phyloP scores from a whole-genome alignment of 768 basidiomycete species.

The Podaxis sp. region DNA sequence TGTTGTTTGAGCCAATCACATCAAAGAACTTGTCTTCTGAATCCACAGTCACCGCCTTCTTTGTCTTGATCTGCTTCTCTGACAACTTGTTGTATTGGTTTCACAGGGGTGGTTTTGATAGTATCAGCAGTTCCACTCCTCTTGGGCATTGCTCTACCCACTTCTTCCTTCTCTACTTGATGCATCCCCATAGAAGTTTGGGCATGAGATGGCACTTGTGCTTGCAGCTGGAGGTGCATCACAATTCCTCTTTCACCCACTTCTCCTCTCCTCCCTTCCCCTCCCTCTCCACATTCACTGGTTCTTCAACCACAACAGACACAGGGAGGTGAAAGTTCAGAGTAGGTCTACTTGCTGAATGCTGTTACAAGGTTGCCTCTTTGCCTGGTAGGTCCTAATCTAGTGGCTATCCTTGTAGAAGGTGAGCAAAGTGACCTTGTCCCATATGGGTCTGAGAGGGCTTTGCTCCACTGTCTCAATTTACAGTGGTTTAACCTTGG shows the following conservation, averaged over 20 bases:
- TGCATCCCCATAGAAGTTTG: neutral
- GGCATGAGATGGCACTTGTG: too few relatives aligned
- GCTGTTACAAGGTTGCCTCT: too few relatives aligned
- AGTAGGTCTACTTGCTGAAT: neutral
- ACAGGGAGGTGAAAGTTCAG: too few relatives aligned
- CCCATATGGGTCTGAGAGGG: too few relatives aligned
- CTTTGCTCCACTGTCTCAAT: too few relatives aligned
- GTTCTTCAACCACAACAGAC: neutral
- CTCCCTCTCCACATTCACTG: neutral
- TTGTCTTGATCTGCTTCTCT: slow-evolving; percentile 16
- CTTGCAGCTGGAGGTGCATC: neutral
- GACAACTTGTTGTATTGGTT: slow-evolving; percentile 15
- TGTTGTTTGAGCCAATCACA: slow-evolving; percentile 80
- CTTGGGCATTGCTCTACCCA: neutral
- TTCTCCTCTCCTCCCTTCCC: neutral
- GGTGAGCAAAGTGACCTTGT: too few relatives aligned
- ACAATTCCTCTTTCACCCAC: neutral
- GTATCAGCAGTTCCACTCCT: slow-evolving; percentile 21
- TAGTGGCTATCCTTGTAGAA: too few relatives aligned
- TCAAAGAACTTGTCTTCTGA: slow-evolving; percentile 94
- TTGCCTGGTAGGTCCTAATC: too few relatives aligned
- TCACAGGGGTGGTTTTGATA: neutral
- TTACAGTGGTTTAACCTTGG: too few relatives aligned
- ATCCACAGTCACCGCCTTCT: slow-evolving; percentile 56
- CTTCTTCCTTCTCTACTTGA: neutral